Evolutionary conservation across 805 yeast genomes (phyloP).

Genomic region (Myxozyma monticola): DNA sequence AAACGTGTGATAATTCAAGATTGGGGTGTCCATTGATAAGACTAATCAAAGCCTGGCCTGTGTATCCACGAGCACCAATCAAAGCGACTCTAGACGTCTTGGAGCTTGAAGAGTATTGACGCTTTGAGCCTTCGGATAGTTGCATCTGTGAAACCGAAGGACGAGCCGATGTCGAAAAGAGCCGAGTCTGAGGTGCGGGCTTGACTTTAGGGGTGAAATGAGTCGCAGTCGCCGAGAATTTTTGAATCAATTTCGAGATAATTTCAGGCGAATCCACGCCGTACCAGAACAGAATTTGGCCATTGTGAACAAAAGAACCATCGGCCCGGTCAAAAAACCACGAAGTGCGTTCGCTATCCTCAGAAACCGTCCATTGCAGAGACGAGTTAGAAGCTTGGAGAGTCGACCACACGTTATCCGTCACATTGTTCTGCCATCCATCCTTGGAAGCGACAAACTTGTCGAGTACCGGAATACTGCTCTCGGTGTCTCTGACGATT

Average conservation of each 20-base stretch:
- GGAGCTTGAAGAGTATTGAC: conserved; percentile 44
- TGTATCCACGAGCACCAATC: conserved; percentile 97
- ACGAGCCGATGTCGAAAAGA: conserved; percentile 12
- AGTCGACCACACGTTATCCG: conserved; percentile 88
- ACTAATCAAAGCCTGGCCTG: conserved; percentile 89
- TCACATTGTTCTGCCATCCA: conserved; percentile 97
- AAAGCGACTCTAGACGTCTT: conserved; percentile 74
- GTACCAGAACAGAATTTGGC: conserved; percentile 91
- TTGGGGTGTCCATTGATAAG: conserved; percentile 85
- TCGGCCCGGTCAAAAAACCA: conserved; percentile 93
- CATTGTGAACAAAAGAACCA: conserved; percentile 88
- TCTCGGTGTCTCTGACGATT: conserved; percentile 58
- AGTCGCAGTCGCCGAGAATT: conserved; percentile 8
- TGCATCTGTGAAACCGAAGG: background rate
- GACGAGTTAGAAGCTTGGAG: conserved; percentile 70
- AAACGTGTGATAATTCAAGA: conserved; percentile 86
- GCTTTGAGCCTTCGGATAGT: background rate
- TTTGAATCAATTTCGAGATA: conserved; percentile 15
- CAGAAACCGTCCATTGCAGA: conserved; percentile 86
- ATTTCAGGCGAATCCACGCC: conserved; percentile 52
- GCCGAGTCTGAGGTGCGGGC: conserved; percentile 11
- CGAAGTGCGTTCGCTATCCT: conserved; percentile 83
- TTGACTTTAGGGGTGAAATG: background rate
- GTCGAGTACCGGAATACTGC: conserved; percentile 65
- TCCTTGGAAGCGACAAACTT: conserved; percentile 82